Base-by-base conservation (phyloP, 2,329 filamentous ascomycete genomes). In the Aureobasidium sp. region DNA sequence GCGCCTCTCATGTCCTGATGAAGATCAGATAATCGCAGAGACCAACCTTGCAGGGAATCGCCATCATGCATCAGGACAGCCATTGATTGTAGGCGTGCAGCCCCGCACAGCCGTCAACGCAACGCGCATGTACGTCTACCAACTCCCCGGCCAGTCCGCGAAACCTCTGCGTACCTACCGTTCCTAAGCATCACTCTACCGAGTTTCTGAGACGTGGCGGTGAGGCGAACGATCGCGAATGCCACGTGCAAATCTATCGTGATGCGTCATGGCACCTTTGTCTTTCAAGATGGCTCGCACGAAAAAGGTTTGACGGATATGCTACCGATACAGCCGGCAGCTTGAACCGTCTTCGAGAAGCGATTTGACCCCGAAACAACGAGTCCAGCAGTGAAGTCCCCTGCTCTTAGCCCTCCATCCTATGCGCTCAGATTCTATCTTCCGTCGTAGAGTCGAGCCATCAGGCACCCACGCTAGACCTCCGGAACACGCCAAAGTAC, bases 401-500 rank as follows among this genome's bases (percentile, higher is more conserved):
- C 41, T 45, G 15, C 22, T n/a, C 25, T 44, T 22, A 39, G 20
- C 34, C 34, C 22, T 31, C 14, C 5, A 22, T 14, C 7, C 11
- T 25, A 20, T 12, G 25, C 37, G 17, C 42, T 17, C 12, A 17
- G 6, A 12, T 11, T 45, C n/a, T 31, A 8, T 20, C 8, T 17
- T 56, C 39, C 53, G 53, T 27, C 53, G 5, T 20, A 29, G 15
- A 34, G 3, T 36, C 11, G 14, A 57, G 29, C 25, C 5, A 49
- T 34, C 44, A 60, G 45, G 57, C 57, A 34, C 11, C 57, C 57
- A 37, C 57, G 36, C 57, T 60, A 60, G 14, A 20, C 9, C 22
- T 7, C 14, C 47, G 45, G 44, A 51, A 60, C 22, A 51, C 36
- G 34, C 37, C 31, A 39, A 58, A 7, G 42, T 58, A 39, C 31